phyloP scores from a whole-genome alignment of 495 filamentous ascomycete genomes.

The Acidomyces sp. region DNA sequence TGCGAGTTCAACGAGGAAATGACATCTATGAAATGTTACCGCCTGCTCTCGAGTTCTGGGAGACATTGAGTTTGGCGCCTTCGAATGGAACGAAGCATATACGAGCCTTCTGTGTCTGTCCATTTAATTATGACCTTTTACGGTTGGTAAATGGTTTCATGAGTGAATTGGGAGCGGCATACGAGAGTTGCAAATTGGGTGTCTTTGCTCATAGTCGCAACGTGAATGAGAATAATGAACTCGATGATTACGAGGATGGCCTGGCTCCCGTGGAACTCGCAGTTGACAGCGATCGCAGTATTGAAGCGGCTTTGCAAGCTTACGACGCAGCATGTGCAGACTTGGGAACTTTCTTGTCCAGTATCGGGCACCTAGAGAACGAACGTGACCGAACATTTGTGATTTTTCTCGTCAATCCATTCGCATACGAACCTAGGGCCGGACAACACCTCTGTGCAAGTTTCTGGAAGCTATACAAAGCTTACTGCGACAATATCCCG shows the following conservation, averaged over 20 bases:
- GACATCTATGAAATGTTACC: constrained; percentile 64
- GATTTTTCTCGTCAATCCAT: constrained; percentile 75
- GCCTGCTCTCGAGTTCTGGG: constrained; percentile 76
- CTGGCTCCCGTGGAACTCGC: constrained; percentile 2
- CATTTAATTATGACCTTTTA: constrained; percentile 42
- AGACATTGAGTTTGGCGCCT: constrained; percentile 72
- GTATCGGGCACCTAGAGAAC: constrained; percentile 37
- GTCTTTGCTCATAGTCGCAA: constrained; percentile 35
- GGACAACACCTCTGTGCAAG: constrained; percentile 66
- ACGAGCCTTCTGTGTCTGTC: constrained; percentile 66
- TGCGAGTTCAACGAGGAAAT: constrained; percentile 66
- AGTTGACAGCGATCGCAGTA: not conserved
- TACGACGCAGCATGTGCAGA: constrained; percentile 11
- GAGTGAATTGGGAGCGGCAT: constrained; percentile 54
- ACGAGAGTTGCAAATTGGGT: constrained; percentile 71
- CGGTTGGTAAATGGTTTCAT: constrained; percentile 57
- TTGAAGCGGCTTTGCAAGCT: constrained; percentile 10
- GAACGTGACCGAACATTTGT: constrained; percentile 47
- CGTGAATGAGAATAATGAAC: constrained; percentile 24
- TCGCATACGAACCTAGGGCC: constrained; percentile 36
- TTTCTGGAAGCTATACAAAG: constrained; percentile 61
- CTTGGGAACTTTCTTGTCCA: constrained; percentile 34
- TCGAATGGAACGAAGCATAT: constrained; percentile 68
- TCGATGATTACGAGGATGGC: constrained; percentile 28
- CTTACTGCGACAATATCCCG: constrained; percentile 40